Evolutionary conservation across 2,329 filamentous ascomycete species (phyloP).

Genomic region (Aspergillus sp.): DNA sequence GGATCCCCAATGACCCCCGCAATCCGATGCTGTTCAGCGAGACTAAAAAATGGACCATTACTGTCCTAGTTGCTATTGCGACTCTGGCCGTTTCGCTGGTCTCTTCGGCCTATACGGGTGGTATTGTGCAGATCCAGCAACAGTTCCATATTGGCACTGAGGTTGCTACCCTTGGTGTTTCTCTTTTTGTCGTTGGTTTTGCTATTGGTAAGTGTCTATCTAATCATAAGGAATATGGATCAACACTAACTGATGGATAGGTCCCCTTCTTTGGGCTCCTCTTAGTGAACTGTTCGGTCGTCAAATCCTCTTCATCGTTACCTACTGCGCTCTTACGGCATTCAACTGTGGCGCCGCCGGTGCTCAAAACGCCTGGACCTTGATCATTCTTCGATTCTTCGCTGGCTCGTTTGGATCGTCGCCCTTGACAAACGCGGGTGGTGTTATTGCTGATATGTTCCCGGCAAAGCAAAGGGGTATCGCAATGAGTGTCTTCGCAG

Average conservation of each 20-base stretch:
- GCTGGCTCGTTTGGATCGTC: constrained; percentile 59
- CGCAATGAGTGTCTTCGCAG: constrained; percentile 61
- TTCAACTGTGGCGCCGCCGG: constrained; percentile 60
- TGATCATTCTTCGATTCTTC: constrained; percentile 66
- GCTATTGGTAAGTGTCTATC: constrained; percentile 27
- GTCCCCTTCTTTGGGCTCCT: constrained; percentile 42
- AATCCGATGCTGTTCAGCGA: constrained; percentile 35
- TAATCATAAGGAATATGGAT: background rate
- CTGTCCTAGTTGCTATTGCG: constrained; percentile 31
- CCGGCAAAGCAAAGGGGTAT: constrained; percentile 48
- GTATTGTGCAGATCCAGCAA: constrained; percentile 28
- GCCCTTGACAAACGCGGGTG: constrained; percentile 58
- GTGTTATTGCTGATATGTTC: constrained; percentile 61
- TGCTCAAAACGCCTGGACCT: constrained; percentile 52
- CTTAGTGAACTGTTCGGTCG: constrained; percentile 36
- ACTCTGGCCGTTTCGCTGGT: constrained; percentile 40
- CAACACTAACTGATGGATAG: constrained; percentile 4
- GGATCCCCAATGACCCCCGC: constrained; percentile 38
- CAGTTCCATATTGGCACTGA: constrained; percentile 33
- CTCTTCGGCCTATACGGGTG: constrained; percentile 40
- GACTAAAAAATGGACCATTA: constrained; percentile 38
- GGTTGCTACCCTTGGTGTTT: constrained; percentile 38
- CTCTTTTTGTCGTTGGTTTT: constrained; percentile 44
- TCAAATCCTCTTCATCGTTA: constrained; percentile 28
- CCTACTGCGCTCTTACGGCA: constrained; percentile 44